These are phyloP conservation scores for Aureobasidium sp. DNA, from an alignment of 2,329 filamentous ascomycete genomes.

Conservation along the genomic window DNA sequence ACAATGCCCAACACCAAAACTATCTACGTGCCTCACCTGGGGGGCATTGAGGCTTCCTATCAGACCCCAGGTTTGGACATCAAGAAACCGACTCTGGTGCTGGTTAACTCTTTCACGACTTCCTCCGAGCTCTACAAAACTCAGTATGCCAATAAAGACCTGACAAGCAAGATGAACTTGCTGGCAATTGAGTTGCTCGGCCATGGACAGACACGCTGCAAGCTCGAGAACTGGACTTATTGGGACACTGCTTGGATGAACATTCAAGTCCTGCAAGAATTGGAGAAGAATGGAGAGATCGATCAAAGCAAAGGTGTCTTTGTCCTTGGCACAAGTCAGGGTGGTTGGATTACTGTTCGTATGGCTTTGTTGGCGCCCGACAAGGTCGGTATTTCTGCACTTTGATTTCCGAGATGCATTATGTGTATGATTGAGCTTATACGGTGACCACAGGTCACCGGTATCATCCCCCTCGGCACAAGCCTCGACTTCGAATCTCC, in stretches of 20 bases:
- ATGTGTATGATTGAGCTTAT: too few relatives aligned
- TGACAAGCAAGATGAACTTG: slow-evolving; percentile 35
- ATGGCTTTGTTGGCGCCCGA: slow-evolving; percentile 45
- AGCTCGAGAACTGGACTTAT: slow-evolving; percentile 42
- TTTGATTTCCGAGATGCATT: background rate
- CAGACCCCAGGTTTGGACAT: slow-evolving; percentile 30
- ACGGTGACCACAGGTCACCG: slow-evolving; percentile 32
- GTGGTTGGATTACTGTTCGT: slow-evolving; percentile 43
- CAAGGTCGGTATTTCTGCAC: slow-evolving; percentile 26
- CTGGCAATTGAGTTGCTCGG: slow-evolving; percentile 46
- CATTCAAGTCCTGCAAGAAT: slow-evolving; percentile 30
- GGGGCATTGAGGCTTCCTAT: slow-evolving; percentile 41
- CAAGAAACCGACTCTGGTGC: slow-evolving; percentile 41
- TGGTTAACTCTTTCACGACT: slow-evolving; percentile 46
- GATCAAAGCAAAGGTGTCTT: slow-evolving; percentile 22
- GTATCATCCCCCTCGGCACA: slow-evolving; percentile 44
- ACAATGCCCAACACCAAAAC: slow-evolving; percentile 21
- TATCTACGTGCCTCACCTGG: slow-evolving; percentile 40
- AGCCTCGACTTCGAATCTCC: slow-evolving; percentile 43
- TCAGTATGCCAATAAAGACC: slow-evolving; percentile 21
- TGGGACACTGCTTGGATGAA: slow-evolving; percentile 45
- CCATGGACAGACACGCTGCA: slow-evolving; percentile 40
- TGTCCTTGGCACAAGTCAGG: slow-evolving; percentile 44
- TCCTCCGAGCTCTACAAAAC: slow-evolving; percentile 32
- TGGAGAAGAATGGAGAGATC: slow-evolving; percentile 33